A percentile compares a stretch with the other conserved stretches of the same genome.
Evolutionary conservation across 495 filamentous ascomycete genomes (phyloP).

Genomic region (Aspergillus bridgeri): DNA sequence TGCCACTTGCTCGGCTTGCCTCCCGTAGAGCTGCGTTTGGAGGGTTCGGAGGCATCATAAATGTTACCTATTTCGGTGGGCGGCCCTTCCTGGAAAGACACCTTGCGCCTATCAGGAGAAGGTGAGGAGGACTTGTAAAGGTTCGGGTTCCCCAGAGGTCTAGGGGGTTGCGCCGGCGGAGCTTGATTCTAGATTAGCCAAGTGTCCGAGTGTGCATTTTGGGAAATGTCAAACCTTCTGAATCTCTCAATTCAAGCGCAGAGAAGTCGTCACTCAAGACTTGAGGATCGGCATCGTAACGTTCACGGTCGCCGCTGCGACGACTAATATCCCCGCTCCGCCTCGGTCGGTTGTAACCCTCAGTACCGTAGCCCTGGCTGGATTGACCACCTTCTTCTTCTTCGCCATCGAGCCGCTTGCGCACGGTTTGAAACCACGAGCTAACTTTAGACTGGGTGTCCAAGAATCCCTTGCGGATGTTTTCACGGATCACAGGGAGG

Average conservation of each 20-base stretch:
- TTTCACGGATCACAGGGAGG: slow-evolving; percentile 87
- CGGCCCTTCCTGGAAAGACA: slow-evolving; percentile 73
- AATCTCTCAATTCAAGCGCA: slow-evolving; percentile 74
- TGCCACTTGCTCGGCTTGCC: slow-evolving; percentile 93
- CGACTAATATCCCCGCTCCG: slow-evolving; percentile 57
- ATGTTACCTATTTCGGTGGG: slow-evolving; percentile 74
- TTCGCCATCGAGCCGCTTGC: slow-evolving; percentile 87
- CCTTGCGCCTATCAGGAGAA: slow-evolving; percentile 63
- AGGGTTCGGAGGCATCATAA: slow-evolving; percentile 60
- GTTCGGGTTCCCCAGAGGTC: slow-evolving; percentile 72
- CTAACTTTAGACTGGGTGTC: slow-evolving; percentile 94
- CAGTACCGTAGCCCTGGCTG: slow-evolving; percentile 44
- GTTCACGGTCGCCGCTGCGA: slow-evolving; percentile 76
- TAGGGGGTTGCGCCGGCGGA: slow-evolving; percentile 51
- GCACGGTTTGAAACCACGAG: slow-evolving; percentile 83
- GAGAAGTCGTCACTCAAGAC: slow-evolving; percentile 90
- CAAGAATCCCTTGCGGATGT: slow-evolving; percentile 88
- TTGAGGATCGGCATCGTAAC: slow-evolving; percentile 94
- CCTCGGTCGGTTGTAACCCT: slow-evolving; percentile 38
- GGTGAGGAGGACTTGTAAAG: slow-evolving; percentile 69
- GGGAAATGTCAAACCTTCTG: slow-evolving; percentile 53
- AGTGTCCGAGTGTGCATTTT: not conserved
- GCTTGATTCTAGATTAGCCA: slow-evolving; percentile 22
- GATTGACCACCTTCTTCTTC: slow-evolving; percentile 56
- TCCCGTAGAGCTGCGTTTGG: slow-evolving; percentile 38